phyloP scores from a whole-genome alignment of 306 rosid genomes.

The Rosa persica region DNA sequence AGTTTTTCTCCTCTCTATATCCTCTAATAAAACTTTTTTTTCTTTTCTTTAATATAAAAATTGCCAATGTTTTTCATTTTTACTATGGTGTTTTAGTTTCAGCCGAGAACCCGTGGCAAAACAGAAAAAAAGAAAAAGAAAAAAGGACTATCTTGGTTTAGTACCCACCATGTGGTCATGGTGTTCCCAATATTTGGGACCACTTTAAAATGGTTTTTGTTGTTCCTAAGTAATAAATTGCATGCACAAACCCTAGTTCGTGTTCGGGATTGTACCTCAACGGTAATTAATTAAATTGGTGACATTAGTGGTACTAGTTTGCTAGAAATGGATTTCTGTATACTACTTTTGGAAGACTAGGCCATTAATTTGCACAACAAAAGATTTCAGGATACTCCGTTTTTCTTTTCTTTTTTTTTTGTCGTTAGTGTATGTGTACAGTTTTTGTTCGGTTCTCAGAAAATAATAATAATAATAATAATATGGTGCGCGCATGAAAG shows the following conservation, averaged over 20 bases:
- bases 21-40: too few relatives aligned
- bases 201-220: slow-evolving; percentile 28
- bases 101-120: too few relatives aligned
- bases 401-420: neutral
- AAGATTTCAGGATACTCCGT: too few relatives aligned
- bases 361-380: neutral
- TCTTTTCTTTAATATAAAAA: too few relatives aligned
- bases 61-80: too few relatives aligned
- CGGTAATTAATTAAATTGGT: neutral
- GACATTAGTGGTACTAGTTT: neutral
- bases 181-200: slow-evolving; percentile 53
- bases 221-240: neutral
- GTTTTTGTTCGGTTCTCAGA: neutral
- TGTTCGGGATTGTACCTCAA: neutral
- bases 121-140: neutral
- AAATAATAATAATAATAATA: neutral
- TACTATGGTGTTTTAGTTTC: too few relatives aligned
- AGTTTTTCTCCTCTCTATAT: too few relatives aligned
- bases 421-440: neutral
- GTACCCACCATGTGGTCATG: slow-evolving; percentile 2
- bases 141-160: neutral
- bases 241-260: neutral
- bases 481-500: neutral
- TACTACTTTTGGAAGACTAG: neutral
- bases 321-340: neutral